Conservation (phyloP, 2,329 filamentous ascomycete genomes). For the Ceratocystis alfenasii region DNA sequence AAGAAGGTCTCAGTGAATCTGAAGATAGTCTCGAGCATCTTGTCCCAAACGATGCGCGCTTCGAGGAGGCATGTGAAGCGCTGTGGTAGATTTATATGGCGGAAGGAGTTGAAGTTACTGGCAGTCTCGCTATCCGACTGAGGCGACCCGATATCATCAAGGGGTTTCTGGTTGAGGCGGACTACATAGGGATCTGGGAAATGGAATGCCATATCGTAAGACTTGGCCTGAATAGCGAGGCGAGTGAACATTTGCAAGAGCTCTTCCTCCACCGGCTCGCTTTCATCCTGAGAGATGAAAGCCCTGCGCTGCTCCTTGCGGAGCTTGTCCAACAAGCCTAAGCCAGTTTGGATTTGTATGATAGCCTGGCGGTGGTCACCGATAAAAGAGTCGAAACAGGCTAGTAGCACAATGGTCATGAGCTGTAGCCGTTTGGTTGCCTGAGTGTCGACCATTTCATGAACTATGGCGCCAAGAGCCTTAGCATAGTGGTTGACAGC, state of each 20-base stretch:
- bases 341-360: conserved; percentile 46
- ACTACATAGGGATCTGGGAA: conserved; percentile 52
- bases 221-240: conserved; percentile 53
- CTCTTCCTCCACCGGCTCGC: conserved; percentile 44
- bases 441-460: conserved; percentile 34
- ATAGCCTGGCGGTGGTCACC: conserved; percentile 52
- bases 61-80: conserved; percentile 41
- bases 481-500: conserved; percentile 49
- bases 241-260: conserved; percentile 52
- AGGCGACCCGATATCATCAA: neutral
- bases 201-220: conserved; percentile 57
- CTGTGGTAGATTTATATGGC: conserved; percentile 28
- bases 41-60: conserved; percentile 46
- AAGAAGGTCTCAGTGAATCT: conserved; percentile 48
- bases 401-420: conserved; percentile 53
- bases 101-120: neutral
- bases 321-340: conserved; percentile 43
- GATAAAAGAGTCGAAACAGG: conserved; percentile 57
- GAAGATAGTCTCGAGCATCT: conserved; percentile 44
- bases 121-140: neutral
- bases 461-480: conserved; percentile 41
- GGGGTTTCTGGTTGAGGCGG: conserved; percentile 31
- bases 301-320: conserved; percentile 34
- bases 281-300: conserved; percentile 25
- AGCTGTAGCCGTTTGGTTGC: conserved; percentile 42